phyloP scores from a whole-genome alignment of 169 alveolate species.

The Eimeria nieschulzi region DNA sequence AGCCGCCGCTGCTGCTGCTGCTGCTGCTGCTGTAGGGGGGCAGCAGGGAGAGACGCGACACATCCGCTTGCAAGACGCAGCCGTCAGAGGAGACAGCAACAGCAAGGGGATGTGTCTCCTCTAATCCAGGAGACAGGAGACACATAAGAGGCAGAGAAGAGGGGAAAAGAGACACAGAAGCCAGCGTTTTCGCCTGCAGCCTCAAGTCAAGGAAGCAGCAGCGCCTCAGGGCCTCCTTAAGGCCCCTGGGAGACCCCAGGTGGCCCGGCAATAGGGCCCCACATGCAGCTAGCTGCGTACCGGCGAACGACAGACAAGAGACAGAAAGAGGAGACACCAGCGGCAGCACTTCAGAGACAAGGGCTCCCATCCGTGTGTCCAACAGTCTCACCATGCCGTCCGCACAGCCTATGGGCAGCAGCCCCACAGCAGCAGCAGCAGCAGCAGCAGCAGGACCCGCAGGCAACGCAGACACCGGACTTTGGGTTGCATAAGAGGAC shows the following conservation, averaged over 20 bases:
- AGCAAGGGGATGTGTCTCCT: neutral
- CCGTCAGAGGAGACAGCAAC: slow-evolving; percentile 35
- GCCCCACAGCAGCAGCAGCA: neutral
- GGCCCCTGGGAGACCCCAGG: neutral
- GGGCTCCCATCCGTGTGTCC: neutral
- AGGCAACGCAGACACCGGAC: neutral
- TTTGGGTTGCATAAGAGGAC: neutral
- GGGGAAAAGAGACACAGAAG: slow-evolving; percentile 10
- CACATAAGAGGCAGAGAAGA: slow-evolving; percentile 2
- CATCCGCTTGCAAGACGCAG: slow-evolving; percentile 7
- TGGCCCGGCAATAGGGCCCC: neutral
- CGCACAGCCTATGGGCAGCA: neutral
- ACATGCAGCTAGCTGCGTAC: neutral
- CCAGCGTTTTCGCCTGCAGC: neutral
- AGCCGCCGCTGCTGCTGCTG: slow-evolving; percentile 19
- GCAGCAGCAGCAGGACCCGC: slow-evolving; percentile 35
- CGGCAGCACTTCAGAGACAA: neutral
- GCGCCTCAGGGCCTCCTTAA: neutral
- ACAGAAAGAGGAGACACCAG: slow-evolving; percentile 8
- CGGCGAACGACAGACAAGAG: neutral
- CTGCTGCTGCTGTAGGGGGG: slow-evolving; percentile 56
- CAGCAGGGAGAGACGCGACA: slow-evolving; percentile 14
- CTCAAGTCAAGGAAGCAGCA: slow-evolving; percentile 33
- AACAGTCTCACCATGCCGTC: neutral
- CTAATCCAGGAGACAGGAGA: neutral